These are phyloP conservation scores for Dinochytrium kinnereticum DNA, from an alignment of 371 early-diverging fungal genomes.

Conservation along the genomic window DNA sequence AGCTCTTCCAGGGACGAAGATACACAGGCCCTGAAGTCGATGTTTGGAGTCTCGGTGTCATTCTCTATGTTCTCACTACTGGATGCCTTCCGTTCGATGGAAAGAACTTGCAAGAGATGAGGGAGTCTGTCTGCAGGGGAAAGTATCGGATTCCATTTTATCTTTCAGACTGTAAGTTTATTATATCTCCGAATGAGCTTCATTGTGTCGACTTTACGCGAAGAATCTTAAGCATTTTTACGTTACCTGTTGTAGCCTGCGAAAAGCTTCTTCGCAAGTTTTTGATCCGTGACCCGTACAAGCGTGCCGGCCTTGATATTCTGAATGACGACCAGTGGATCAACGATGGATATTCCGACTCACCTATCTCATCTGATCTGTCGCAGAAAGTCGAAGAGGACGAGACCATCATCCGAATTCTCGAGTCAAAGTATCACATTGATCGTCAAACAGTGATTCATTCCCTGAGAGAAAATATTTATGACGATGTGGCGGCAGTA, in stretches of 20 bases:
- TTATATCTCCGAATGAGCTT: not conserved
- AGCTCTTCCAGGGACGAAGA: conserved; percentile 60
- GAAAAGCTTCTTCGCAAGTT: conserved; percentile 55
- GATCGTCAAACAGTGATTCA: conserved; percentile 44
- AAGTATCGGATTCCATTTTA: conserved; percentile 61
- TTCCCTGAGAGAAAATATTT: conserved; percentile 47
- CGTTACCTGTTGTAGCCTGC: conserved; percentile 40
- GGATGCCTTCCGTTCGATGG: conserved; percentile 64
- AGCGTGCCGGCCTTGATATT: conserved; percentile 54
- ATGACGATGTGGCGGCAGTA: conserved; percentile 59
- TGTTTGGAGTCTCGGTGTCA: conserved; percentile 67
- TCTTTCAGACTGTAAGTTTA: conserved; percentile 60
- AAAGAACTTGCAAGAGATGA: conserved; percentile 51
- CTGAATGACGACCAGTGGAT: conserved; percentile 60
- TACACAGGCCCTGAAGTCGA: conserved; percentile 68
- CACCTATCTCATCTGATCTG: conserved; percentile 3
- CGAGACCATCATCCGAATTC: conserved; percentile 46
- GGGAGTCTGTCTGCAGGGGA: conserved; percentile 54
- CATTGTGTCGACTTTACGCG: conserved; percentile 1
- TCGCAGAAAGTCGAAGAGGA: conserved; percentile 50
- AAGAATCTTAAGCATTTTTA: not conserved
- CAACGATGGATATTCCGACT: conserved; percentile 51
- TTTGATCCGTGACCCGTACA: conserved; percentile 54
- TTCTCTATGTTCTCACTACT: conserved; percentile 59
- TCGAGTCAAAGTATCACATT: conserved; percentile 57